Evolutionary conservation across 2,329 filamentous ascomycete genomes (phyloP), one percentile per base, ranked within the genome.

Genomic region (Neobulgaria alba): DNA sequence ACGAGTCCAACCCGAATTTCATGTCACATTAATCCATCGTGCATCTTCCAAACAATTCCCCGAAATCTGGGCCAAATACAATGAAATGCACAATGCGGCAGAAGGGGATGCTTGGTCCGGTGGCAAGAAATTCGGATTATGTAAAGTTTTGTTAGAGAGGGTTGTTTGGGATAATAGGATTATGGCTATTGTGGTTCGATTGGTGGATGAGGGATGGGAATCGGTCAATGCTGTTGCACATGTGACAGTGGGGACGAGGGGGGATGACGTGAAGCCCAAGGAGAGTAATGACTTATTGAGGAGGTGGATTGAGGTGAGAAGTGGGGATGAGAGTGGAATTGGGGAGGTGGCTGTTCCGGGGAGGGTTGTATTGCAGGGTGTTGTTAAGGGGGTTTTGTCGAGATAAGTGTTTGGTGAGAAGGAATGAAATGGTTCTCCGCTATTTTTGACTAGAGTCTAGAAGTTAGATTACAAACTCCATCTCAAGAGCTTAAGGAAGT

Each of bases 11-110:
- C 59, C 72, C n/a, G 72, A 79, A 30, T 98, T 96, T 61, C 92
- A 98, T 60, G 85, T 98, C 43, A 98, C 92, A 0, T 73, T 98
- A 29, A 87, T 95, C 61, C 92, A 98, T 62, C 80, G 82, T 34
- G 78, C 81, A 9, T 68, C 67, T 2, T 67, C 76, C 8, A 68
- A 69, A 30, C 64, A 80, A 20, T 63, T 80, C 48, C 73, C 79
- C 0, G 74, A 81, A 7, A 68, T 90, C 39, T 98, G 92, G 92
- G 65, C 81, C 39, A 73, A 71, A 41, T 90, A 95, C 52, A 61
- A 59, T 4, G 65, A 72, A n/a, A 63, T 85, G 1, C 77, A 85
- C 52, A 61, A 61, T 9, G 65, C 64, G 2, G 53, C 49, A 7
- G 38, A 19, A 14, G 38, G 43, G n/a, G 46, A 49, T 29, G 21